Conservation (phyloP, 2,329 filamentous ascomycete species). For the Fusarium tuaranense region DNA sequence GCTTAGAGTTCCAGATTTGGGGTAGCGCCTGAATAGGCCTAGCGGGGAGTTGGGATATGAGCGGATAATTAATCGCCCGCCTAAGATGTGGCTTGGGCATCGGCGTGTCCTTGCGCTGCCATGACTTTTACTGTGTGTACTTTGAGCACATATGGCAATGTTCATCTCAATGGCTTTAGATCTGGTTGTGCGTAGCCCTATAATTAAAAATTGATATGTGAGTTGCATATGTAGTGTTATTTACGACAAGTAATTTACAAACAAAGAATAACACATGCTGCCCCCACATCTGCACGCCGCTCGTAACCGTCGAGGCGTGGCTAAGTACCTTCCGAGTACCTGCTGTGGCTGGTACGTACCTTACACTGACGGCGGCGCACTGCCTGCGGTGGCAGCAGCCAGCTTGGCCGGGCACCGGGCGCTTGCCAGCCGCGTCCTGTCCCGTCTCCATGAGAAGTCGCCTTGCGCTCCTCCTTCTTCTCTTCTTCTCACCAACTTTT, state of each 20-base stretch:
- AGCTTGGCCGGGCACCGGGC: not conserved
- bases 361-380: not conserved
- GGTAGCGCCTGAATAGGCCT: conserved; percentile 27
- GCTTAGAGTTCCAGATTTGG: conserved; percentile 42
- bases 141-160: not conserved
- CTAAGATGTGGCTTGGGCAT: conserved; percentile 12
- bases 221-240: not conserved
- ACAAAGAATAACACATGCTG: not conserved
- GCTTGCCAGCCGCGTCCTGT: not conserved
- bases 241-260: not conserved
- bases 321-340: not conserved
- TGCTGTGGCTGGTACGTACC: not conserved
- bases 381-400: not conserved
- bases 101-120: not conserved
- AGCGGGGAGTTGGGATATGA: conserved; percentile 18
- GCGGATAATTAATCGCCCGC: conserved; percentile 26
- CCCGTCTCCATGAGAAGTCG: not conserved
- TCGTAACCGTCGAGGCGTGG: not conserved
- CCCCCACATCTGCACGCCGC: not conserved
- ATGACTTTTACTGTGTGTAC: not conserved
- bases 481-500: conserved; percentile 4
- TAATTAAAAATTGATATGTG: not conserved
- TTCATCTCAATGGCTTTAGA: not conserved
- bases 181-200: not conserved
- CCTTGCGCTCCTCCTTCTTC: not conserved